A percentile compares a stretch with the other conserved stretches of the same genome.
These are phyloP conservation scores for Termitomyces sp. DNA, from an alignment of 768 basidiomycete species.

Conservation along the genomic window DNA sequence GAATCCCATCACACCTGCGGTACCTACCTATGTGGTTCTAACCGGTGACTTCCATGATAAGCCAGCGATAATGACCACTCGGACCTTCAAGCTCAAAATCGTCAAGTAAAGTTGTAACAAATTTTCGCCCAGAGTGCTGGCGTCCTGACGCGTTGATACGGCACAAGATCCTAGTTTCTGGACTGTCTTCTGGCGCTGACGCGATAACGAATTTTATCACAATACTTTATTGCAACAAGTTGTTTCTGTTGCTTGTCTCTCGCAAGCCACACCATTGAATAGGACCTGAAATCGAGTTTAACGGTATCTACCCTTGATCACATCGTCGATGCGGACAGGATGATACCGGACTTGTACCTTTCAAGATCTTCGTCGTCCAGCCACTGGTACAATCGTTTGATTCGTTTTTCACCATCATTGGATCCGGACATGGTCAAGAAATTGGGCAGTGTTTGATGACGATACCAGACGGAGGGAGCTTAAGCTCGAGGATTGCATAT, in stretches of 20 bases:
- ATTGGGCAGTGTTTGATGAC: no score
- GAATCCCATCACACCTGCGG: no score
- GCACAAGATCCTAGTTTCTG: not conserved
- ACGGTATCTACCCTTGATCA: slow-evolving; percentile 41
- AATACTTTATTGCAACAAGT: slow-evolving; percentile 49
- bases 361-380: slow-evolving; percentile 6
- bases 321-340: slow-evolving; percentile 36
- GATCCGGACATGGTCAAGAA: not conserved
- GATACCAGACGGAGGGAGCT: no score
- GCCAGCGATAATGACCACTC: slow-evolving; percentile 78
- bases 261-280: slow-evolving; percentile 44
- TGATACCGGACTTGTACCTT: slow-evolving; percentile 31
- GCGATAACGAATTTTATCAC: slow-evolving; percentile 53
- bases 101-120: slow-evolving; percentile 65
- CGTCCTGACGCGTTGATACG: not conserved
- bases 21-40: no score
- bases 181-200: slow-evolving; percentile 28
- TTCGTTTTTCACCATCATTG: no score
- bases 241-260: slow-evolving; percentile 30
- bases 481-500: no score
- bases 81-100: slow-evolving; percentile 75
- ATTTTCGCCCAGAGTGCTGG: slow-evolving; percentile 30
- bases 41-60: slow-evolving; percentile 69
- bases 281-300: slow-evolving; percentile 53
- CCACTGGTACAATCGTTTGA: not conserved